A percentile compares a stretch with the other conserved stretches of the same genome.
Evolutionary conservation across 1,284 basidiomycete genomes (phyloP).

Genomic region (Ganoderma meredithae): DNA sequence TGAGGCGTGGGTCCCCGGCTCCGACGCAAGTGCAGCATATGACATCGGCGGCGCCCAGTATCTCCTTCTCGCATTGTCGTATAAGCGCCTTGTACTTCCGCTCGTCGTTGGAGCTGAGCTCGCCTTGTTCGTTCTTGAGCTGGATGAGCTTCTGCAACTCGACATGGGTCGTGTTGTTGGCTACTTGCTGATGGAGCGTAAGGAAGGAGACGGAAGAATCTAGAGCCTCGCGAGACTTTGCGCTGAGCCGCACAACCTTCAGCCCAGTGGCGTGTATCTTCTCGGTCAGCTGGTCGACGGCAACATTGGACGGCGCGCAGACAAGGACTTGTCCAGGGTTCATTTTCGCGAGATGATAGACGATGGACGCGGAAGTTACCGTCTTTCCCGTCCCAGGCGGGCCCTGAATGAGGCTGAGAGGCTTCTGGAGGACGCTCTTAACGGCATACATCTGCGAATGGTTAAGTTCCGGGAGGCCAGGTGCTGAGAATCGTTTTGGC

Average conservation of each 20-base stretch:
- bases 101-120: constrained; percentile 96
- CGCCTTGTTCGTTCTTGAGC: constrained; percentile 97
- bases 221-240: constrained; percentile 97
- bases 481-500: constrained; percentile 97
- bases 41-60: constrained; percentile 93
- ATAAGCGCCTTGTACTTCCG: constrained; percentile 97
- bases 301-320: constrained; percentile 98
- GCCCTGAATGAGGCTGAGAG: constrained; percentile 97
- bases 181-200: constrained; percentile 97
- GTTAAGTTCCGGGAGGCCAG: constrained; percentile 97
- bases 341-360: constrained; percentile 99
- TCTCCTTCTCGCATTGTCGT: constrained; percentile 96
- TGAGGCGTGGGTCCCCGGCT: constrained; percentile 93
- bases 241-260: constrained; percentile 97
- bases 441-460: constrained; percentile 99
- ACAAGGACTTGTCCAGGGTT: constrained; percentile 99
- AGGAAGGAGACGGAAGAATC: constrained; percentile 94
- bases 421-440: constrained; percentile 98
- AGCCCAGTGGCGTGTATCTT: constrained; percentile 98
- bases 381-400: constrained; percentile 99
- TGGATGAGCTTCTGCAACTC: constrained; percentile 98
- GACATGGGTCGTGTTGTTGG: constrained; percentile 93
- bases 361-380: constrained; percentile 99
- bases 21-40: constrained; percentile 99
- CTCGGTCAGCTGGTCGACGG: constrained; percentile 98